Conservation (phyloP, 257 asterid species). For the Solanum chiquidenum region DNA sequence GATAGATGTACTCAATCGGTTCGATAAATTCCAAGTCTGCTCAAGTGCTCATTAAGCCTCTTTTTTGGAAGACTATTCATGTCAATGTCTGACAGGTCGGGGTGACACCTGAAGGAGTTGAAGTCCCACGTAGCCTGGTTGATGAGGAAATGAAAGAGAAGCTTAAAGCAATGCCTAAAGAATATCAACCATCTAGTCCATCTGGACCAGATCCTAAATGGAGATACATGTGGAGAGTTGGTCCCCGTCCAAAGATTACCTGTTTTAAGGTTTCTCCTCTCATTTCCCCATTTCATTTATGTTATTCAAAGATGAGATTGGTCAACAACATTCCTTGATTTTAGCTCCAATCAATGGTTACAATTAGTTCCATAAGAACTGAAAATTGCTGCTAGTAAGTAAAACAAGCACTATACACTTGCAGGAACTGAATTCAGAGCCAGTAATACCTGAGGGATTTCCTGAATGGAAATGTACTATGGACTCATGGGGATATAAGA, state of each 20-base stretch:
- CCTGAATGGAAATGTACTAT: constrained; percentile 84
- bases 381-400: constrained; percentile 8
- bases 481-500: constrained; percentile 93
- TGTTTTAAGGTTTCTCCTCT: constrained; percentile 51
- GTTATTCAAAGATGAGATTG: background rate
- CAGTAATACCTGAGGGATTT: constrained; percentile 93
- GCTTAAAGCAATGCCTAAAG: constrained; percentile 56
- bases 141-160: constrained; percentile 85
- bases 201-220: constrained; percentile 94
- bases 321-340: background rate
- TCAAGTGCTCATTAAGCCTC: background rate
- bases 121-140: constrained; percentile 91
- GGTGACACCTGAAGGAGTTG: constrained; percentile 98
- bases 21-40: background rate
- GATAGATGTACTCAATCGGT: background rate
- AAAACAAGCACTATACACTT: constrained; percentile 8
- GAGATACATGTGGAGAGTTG: constrained; percentile 99
- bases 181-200: constrained; percentile 54
- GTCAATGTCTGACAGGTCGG: constrained; percentile 57
- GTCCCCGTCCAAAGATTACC: constrained; percentile 70
- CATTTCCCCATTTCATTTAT: background rate
- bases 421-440: constrained; percentile 91
- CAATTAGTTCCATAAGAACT: background rate
- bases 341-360: background rate
- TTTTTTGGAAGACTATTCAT: background rate